A percentile compares a stretch with the other conserved stretches of the same genome.
Conservation (phyloP, 192 early-diverging fungal genomes). For the Backusella tuberculispora region DNA sequence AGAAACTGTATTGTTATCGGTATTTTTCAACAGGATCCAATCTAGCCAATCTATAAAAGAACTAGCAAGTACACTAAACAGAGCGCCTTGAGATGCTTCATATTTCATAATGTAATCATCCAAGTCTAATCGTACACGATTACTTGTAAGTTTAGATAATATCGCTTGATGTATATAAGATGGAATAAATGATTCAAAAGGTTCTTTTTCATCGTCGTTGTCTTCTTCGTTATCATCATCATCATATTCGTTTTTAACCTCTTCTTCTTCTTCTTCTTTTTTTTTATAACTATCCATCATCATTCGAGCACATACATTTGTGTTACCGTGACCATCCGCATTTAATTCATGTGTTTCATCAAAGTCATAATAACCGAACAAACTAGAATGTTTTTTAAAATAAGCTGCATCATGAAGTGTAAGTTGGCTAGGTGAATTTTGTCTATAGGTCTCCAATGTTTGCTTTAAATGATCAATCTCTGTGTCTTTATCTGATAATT, state of each 20-base stretch:
- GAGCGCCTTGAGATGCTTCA: slow-evolving; percentile 34
- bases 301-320: slow-evolving; percentile 12
- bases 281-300: slow-evolving; percentile 12
- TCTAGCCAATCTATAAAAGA: slow-evolving; percentile 40
- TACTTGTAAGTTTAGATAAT: slow-evolving; percentile 43
- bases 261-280: slow-evolving; percentile 35
- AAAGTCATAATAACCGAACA: too few species aligned
- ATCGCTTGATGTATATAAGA: slow-evolving; percentile 47
- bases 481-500: slow-evolving; percentile 21
- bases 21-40: background rate
- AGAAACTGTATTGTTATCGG: background rate
- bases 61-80: slow-evolving; percentile 36
- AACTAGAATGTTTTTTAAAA: background rate
- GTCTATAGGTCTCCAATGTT: slow-evolving; percentile 13
- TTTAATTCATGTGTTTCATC: too few species aligned
- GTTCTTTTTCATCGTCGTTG: slow-evolving; percentile 1
- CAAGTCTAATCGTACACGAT: slow-evolving; percentile 46
- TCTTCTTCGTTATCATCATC: slow-evolving; percentile 36
- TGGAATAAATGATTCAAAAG: slow-evolving; percentile 42
- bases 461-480: slow-evolving; percentile 28
- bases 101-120: slow-evolving; percentile 53
- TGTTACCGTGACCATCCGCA: background rate
- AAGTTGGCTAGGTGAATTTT: too few species aligned
- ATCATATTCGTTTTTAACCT: too few species aligned
- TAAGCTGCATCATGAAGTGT: too few species aligned